Evolutionary conservation across 352 stramenopile genomes (phyloP), one percentile per base, ranked within the genome.

Genomic region (Phytophthora brassicae): DNA sequence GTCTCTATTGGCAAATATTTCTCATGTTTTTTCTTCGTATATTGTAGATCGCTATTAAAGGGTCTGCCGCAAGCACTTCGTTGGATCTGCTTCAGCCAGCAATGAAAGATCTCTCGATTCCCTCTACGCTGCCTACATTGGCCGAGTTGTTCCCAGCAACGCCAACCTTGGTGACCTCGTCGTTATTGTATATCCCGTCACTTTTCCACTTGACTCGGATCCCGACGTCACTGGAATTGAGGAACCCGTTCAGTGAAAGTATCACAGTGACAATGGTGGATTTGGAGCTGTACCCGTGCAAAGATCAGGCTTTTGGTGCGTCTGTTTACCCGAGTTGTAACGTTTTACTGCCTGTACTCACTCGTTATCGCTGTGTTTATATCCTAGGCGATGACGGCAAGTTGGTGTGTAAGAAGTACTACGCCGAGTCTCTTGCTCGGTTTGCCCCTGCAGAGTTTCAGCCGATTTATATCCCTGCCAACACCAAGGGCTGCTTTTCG

Each of bases 211-310:
- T 91, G 49, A 81, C 68, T 14, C 66, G 66, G 22, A 87, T 95
- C 35, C 80, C 84, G 19, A 93, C 82, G 7, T 77, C 86, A 24
- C 66, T 95, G 13, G 74, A 86, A 52, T 51, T 95, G 55, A 80
- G 82, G 1, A 95, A 95, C 44, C 84, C 86, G 16, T 95, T 95
- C 58, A 88, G 72, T 56, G 81, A 93, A 60, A 80, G 58, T 36
- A 93, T 95, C 56, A 89, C 81, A 8, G 67, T 95, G 33, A 85
- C 70, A 6, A 63, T 36, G 6, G 75, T 89, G 8, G 83, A 92
- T 53, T 48, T 95, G 20, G 46, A 86, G 67, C 57, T 95, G 17
- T 95, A 90, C 55, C 86, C 86, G 17, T 95, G 86, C 38, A 65
- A 90, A 60, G 71, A 79, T 16, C 86, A 94, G 48, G 56, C 57